Base-by-base conservation (phyloP, 225 moss, liverwort and hornwort genomes). In the Bryoerythrophyllum caledonicum region DNA sequence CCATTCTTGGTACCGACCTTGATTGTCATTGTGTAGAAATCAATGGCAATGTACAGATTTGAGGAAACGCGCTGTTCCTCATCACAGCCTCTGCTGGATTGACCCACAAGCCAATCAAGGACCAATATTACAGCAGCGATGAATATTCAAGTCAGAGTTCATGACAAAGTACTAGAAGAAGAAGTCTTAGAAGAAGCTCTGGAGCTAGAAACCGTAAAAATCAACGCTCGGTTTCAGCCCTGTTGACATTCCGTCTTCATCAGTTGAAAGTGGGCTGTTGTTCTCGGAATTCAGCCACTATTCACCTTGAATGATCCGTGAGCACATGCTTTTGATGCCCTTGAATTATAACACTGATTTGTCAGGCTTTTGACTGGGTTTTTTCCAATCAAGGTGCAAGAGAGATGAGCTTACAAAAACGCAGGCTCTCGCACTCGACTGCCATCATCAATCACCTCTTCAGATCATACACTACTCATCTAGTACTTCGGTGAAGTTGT, bases 341-440 rank as follows among this genome's bases (percentile, higher is more conserved):
- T 13, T 68, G 68, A 68, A 68, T 53, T 21, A 34, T n/a, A 4
- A 37, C 24, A 41, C 41, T 41, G 59, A 32, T 5, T 32, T 32
- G 32, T 32, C 38, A 25, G 21, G 40, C 23, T 16, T 52, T 52
- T 65, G 76, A 76, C 53, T 34, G n/a, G 3, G n/a, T n/a, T 12
- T 51, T 28, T 51, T 32, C 1, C 28, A 32, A 30, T 5, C n/a
- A 20, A 49, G 51, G n/a, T 11, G 7, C 23, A 15, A 53, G 15
- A 53, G 48, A 14, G 8, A 35, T 68, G 35, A 6, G 35, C 23
- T 67, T 81, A 81, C 72, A 81, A 76, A 76, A 72, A 81, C 41
- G 41, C 4, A 4, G 24, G 32, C 34, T 60, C 66, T 52, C 76
- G 8, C 40, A 30, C 52, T 65, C n/a, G n/a, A n/a, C 76, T 60